phyloP scores from a whole-genome alignment of 495 filamentous ascomycete genomes.

The Penicillium psychrofluorescens region DNA sequence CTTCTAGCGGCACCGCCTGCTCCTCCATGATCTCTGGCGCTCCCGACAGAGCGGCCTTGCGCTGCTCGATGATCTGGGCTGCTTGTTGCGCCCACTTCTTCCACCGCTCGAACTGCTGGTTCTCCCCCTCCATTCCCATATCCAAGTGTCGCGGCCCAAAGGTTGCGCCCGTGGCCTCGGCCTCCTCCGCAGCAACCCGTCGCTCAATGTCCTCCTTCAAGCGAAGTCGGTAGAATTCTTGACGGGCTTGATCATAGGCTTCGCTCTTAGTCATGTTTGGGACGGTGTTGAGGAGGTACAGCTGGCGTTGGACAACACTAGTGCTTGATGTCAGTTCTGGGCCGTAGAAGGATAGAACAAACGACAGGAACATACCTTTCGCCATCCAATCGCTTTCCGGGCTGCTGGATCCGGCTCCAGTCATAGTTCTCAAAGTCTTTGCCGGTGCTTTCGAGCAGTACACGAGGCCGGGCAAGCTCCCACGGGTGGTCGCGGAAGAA shows the following conservation, averaged over 20 bases:
- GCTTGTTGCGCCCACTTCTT: conserved; percentile 65
- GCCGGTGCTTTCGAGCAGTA: conserved; percentile 80
- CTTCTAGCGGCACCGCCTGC: conserved; percentile 5
- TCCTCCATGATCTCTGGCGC: conserved; percentile 17
- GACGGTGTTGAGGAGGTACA: conserved; percentile 69
- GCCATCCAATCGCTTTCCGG: conserved; percentile 72
- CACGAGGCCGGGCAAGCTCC: conserved; percentile 84
- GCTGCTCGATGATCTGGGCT: conserved; percentile 28
- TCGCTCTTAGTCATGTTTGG: conserved; percentile 48
- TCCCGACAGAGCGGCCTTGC: conserved; percentile 20
- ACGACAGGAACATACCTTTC: conserved; percentile 56
- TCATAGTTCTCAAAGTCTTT: conserved; percentile 68
- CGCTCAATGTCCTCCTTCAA: conserved; percentile 76
- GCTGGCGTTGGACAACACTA: conserved; percentile 89
- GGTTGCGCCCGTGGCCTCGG: conserved; percentile 71
- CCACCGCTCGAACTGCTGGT: conserved; percentile 70
- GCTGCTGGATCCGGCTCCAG: conserved; percentile 76
- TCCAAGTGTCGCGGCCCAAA: conserved; percentile 72
- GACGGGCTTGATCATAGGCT: conserved; percentile 84
- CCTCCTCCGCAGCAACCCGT: conserved; percentile 83
- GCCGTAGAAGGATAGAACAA: background rate
- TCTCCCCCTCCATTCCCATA: conserved; percentile 76
- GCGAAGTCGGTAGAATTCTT: conserved; percentile 83
- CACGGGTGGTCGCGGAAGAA: conserved; percentile 95
- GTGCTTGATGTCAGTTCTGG: background rate